phyloP scores from a whole-genome alignment of 2,329 filamentous ascomycete genomes.

The Alternaria longipes region DNA sequence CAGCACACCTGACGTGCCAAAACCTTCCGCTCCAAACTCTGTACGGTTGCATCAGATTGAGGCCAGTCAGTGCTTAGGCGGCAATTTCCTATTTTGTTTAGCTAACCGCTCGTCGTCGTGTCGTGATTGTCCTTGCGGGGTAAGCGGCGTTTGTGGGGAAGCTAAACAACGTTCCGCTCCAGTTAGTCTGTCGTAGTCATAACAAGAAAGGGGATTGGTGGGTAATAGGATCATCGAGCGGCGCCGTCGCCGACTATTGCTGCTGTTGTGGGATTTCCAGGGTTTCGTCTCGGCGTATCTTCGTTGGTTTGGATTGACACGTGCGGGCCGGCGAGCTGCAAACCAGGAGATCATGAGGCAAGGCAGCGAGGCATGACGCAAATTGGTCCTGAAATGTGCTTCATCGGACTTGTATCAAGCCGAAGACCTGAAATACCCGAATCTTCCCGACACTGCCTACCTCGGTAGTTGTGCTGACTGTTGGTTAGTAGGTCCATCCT shows the following conservation, averaged over 20 bases:
- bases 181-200: not conserved
- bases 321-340: conserved; percentile 4
- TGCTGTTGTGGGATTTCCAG: conserved; percentile 7
- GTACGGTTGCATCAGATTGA: not conserved
- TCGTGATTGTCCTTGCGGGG: conserved; percentile 7
- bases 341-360: conserved; percentile 3
- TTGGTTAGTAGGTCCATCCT: not conserved
- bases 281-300: conserved; percentile 2
- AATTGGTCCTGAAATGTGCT: not conserved
- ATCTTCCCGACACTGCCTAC: not conserved
- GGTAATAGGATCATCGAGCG: conserved; percentile 4
- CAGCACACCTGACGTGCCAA: conserved; percentile 13
- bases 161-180: conserved; percentile 17
- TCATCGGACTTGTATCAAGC: conserved; percentile 4
- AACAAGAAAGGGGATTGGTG: conserved; percentile 7
- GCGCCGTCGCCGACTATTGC: not conserved
- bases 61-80: conserved; percentile 4
- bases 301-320: conserved; percentile 11
- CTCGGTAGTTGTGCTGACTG: not conserved
- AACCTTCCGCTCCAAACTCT: conserved; percentile 14
- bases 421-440: not conserved
- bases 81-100: conserved; percentile 13
- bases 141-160: conserved; percentile 15
- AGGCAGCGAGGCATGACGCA: not conserved
- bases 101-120: conserved; percentile 6